Percentiles rank a stretch among this genome's conserved stretches.
Evolutionary conservation across 371 early-diverging fungal species (phyloP).

Genomic region (Amoeboaphelidium occidentale): DNA sequence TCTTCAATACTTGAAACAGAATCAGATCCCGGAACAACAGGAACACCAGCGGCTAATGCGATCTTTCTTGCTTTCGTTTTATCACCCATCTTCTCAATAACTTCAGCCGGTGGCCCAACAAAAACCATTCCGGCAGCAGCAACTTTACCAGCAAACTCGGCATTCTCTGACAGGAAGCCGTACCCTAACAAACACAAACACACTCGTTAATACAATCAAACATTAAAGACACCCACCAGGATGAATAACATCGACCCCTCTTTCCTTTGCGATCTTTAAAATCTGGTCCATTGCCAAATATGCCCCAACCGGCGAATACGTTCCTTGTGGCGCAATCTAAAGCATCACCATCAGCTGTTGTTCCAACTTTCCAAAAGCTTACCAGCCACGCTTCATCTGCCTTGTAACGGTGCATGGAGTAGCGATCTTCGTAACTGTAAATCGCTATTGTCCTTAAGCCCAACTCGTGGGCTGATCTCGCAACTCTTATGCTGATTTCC

Average conservation of each 20-base stretch:
- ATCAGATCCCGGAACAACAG: conserved; percentile 67
- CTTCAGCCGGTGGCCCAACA: conserved; percentile 59
- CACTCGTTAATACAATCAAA: conserved; percentile 46
- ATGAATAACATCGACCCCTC: conserved; percentile 27
- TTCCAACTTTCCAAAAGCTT: background rate
- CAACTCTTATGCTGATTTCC: conserved; percentile 82
- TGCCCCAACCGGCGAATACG: conserved; percentile 66
- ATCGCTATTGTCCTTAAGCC: conserved; percentile 60
- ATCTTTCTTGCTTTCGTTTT: conserved; percentile 76
- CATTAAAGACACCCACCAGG: conserved; percentile 8
- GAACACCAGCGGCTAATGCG: conserved; percentile 36
- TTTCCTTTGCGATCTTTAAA: conserved; percentile 50
- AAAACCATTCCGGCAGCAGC: conserved; percentile 73
- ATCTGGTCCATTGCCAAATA: conserved; percentile 83
- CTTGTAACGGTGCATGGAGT: conserved; percentile 79
- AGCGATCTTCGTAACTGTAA: conserved; percentile 28
- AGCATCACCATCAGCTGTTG: conserved; percentile 66
- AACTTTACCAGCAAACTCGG: conserved; percentile 63
- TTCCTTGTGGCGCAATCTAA: conserved; percentile 56
- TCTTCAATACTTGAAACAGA: conserved; percentile 39
- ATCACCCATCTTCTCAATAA: conserved; percentile 72
- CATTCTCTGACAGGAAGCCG: conserved; percentile 74
- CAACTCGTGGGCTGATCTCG: conserved; percentile 72
- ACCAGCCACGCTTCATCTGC: conserved; percentile 7
- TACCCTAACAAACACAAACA: conserved; percentile 24